Conservation (phyloP, 108 stramenopile species). For the Cyclotella atomus region DNA sequence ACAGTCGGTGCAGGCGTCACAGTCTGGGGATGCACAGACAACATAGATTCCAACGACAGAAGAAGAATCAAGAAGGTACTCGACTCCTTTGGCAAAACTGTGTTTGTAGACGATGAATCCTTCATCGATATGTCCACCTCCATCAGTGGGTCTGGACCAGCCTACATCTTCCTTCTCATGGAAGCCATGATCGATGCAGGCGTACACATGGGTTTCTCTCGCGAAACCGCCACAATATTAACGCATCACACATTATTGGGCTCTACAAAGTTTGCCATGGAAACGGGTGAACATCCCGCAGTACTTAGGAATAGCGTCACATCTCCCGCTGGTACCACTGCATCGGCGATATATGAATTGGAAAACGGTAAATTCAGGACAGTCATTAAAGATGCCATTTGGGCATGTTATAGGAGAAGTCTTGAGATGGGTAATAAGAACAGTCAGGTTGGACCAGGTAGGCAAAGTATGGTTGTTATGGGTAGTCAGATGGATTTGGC, state of each 20-base stretch:
- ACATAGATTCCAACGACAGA: constrained; percentile 64
- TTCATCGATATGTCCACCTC: constrained; percentile 93
- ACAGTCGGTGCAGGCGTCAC: constrained; percentile 79
- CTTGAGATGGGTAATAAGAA: constrained; percentile 84
- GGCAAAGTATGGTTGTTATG: constrained; percentile 14
- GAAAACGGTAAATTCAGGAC: constrained; percentile 93
- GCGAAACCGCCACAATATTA: constrained; percentile 78
- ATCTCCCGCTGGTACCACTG: constrained; percentile 94
- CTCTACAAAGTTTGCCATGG: constrained; percentile 86
- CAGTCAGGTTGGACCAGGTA: constrained; percentile 72
- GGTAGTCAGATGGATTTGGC: not conserved
- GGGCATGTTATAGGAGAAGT: constrained; percentile 86
- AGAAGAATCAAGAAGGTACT: constrained; percentile 62
- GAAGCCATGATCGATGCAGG: constrained; percentile 95
- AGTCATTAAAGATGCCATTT: constrained; percentile 89
- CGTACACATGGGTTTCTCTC: constrained; percentile 91
- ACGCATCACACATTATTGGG: constrained; percentile 82
- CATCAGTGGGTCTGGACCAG: constrained; percentile 90
- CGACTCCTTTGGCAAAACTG: constrained; percentile 74
- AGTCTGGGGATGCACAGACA: constrained; percentile 84
- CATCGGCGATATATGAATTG: constrained; percentile 89
- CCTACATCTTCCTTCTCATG: constrained; percentile 92
- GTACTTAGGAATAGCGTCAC: constrained; percentile 90
- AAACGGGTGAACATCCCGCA: constrained; percentile 83
- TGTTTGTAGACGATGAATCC: constrained; percentile 87